Conservation (phyloP, 306 rosid species). For the Abrus pulchellus region DNA sequence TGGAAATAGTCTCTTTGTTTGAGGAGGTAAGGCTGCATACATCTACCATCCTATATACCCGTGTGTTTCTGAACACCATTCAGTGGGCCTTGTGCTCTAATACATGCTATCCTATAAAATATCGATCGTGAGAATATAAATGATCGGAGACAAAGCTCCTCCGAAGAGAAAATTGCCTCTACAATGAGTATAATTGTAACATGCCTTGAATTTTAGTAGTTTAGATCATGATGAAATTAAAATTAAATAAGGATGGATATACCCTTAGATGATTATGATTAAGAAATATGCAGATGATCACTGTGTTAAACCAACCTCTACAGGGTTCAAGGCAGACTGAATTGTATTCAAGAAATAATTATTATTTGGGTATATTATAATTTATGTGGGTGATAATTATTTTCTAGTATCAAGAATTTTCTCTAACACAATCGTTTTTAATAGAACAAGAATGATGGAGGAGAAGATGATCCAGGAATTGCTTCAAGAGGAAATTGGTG, state of each 20-base stretch:
- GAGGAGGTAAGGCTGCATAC: neutral
- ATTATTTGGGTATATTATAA: constrained; percentile 16
- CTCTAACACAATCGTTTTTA: constrained; percentile 21
- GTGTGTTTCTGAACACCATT: constrained; percentile 1
- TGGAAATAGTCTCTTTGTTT: neutral
- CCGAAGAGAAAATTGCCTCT: neutral
- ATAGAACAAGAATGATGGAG: constrained; percentile 62
- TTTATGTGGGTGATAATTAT: constrained; percentile 1
- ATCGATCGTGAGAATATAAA: neutral
- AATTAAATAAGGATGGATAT: neutral
- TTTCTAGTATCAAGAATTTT: neutral
- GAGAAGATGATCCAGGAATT: constrained; percentile 66
- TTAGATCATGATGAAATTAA: neutral
- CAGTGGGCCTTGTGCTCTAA: neutral
- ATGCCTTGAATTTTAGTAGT: neutral
- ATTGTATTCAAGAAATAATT: neutral
- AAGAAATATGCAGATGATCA: neutral
- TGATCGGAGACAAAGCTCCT: neutral
- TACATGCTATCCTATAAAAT: neutral
- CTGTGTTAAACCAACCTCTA: neutral
- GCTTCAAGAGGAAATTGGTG: constrained; percentile 96
- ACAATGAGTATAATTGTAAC: neutral
- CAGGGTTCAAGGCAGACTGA: neutral
- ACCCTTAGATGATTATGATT: neutral
- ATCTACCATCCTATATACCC: neutral